Conservation (phyloP, 352 stramenopile species). For the Phytophthora sp. region DNA sequence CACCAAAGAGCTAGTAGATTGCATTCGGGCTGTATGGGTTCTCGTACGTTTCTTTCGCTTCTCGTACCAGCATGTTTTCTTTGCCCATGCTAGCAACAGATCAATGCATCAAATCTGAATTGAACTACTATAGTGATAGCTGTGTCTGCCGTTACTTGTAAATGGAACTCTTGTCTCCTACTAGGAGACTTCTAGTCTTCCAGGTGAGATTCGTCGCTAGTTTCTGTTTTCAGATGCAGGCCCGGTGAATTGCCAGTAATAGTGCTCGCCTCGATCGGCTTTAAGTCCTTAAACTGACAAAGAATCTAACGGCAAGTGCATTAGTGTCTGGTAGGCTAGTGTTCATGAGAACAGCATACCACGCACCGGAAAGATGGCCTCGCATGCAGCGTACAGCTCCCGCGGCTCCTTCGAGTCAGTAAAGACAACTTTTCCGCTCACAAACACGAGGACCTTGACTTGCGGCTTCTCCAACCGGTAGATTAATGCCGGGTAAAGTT, state of each 20-base stretch:
- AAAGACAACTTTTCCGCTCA: conserved; percentile 98
- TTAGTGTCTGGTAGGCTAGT: too few relatives aligned
- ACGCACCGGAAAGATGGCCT: conserved; percentile 77
- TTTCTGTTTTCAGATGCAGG: conserved; percentile 23
- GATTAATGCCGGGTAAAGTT: conserved; percentile 99
- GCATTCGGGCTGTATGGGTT: conserved; percentile 27
- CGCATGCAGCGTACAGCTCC: conserved; percentile 85
- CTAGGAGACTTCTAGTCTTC: too few relatives aligned
- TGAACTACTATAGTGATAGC: too few relatives aligned
- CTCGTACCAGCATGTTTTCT: conserved; percentile 43
- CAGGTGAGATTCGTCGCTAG: conserved; percentile 46
- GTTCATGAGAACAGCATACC: too few relatives aligned
- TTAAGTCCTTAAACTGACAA: conserved; percentile 58
- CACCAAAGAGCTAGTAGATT: conserved; percentile 12
- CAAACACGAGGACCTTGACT: conserved; percentile 99
- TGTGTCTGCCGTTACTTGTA: too few relatives aligned
- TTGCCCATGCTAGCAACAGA: conserved; percentile 25
- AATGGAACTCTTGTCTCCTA: too few relatives aligned
- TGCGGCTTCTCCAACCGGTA: conserved; percentile 97
- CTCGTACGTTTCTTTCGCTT: conserved; percentile 36
- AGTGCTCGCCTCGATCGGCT: conserved; percentile 31
- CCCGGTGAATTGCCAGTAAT: background rate
- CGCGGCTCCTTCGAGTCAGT: conserved; percentile 92
- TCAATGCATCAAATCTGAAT: background rate
- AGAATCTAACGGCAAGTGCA: conserved; percentile 66